Percentiles rank a stretch among this genome's conserved stretches.
Conservation (phyloP, 176 grass and related monocot genomes). For the Metroxylon sagu region DNA sequence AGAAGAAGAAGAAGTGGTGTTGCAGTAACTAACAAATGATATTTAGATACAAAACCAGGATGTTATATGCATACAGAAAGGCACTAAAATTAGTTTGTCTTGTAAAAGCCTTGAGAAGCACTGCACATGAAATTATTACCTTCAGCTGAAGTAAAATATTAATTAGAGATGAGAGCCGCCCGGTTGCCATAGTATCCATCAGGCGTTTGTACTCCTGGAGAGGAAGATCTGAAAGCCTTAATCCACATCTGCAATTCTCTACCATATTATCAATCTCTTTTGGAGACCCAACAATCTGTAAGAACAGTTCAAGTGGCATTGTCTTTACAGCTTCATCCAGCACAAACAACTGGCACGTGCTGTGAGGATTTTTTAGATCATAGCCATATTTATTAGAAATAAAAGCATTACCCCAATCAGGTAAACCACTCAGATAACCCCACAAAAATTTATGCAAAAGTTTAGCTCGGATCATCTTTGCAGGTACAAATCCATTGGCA, state of each 20-base stretch:
- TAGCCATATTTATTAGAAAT: conserved; percentile 31
- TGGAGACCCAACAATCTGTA: conserved; percentile 89
- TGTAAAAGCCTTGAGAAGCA: neutral
- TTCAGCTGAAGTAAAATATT: conserved; percentile 81
- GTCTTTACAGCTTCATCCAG: conserved; percentile 61
- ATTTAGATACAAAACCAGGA: too few relatives aligned
- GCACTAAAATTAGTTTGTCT: neutral
- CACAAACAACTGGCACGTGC: conserved; percentile 56
- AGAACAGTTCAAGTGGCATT: conserved; percentile 88
- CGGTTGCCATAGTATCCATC: conserved; percentile 58
- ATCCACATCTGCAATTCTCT: conserved; percentile 55
- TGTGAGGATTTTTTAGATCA: conserved; percentile 32
- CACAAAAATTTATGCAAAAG: conserved; percentile 88
- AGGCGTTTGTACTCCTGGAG: conserved; percentile 57
- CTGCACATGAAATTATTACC: conserved; percentile 28
- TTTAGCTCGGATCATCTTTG: conserved; percentile 89
- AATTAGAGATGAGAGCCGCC: conserved; percentile 61
- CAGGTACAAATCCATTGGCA: conserved; percentile 79
- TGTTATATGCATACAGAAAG: too few relatives aligned
- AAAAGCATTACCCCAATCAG: conserved; percentile 39
- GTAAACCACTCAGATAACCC: conserved; percentile 49
- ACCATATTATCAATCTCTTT: conserved; percentile 83
- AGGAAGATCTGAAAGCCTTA: conserved; percentile 72
- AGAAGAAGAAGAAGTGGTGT: too few relatives aligned
- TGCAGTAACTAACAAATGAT: too few relatives aligned